phyloP scores from a whole-genome alignment of 192 early-diverging fungal genomes.

The Phycomyces nitens region DNA sequence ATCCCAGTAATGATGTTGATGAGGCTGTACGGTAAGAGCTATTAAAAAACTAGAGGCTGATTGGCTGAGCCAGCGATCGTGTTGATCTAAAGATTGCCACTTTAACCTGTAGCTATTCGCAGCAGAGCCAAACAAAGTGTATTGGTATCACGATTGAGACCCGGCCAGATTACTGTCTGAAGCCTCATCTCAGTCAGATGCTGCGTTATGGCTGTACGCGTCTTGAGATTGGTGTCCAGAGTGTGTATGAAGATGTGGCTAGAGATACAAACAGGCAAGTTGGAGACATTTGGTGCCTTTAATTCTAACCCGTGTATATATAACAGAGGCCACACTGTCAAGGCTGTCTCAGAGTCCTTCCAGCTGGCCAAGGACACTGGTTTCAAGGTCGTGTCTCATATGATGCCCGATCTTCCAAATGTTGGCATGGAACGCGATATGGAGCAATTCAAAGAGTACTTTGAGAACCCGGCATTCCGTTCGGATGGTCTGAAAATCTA shows the following conservation, averaged over 20 bases:
- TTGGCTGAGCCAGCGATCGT: background rate
- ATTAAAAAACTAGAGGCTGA: background rate
- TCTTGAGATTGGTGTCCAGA: constrained; percentile 97
- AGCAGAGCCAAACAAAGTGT: constrained; percentile 95
- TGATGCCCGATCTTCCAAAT: constrained; percentile 99
- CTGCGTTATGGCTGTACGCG: constrained; percentile 97
- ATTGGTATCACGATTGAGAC: constrained; percentile 99
- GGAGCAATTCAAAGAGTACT: constrained; percentile 97
- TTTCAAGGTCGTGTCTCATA: constrained; percentile 98
- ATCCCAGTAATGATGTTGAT: constrained; percentile 85
- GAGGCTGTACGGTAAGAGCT: constrained; percentile 82
- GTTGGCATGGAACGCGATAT: constrained; percentile 99
- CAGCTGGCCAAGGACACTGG: constrained; percentile 97
- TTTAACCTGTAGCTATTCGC: constrained; percentile 64
- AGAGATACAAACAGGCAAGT: constrained; percentile 87
- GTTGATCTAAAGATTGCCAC: too few relatives aligned
- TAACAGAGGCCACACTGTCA: constrained; percentile 92
- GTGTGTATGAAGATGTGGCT: constrained; percentile 99
- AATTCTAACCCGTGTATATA: background rate
- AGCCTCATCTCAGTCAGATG: constrained; percentile 98
- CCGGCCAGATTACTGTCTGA: constrained; percentile 95
- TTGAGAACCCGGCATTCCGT: constrained; percentile 99
- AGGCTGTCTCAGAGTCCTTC: constrained; percentile 96
- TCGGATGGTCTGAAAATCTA: constrained; percentile 98
- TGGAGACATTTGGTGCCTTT: background rate